Base-by-base conservation (phyloP, 2,329 filamentous ascomycete genomes). In the Chrysoporthe deuterocubensis region DNA sequence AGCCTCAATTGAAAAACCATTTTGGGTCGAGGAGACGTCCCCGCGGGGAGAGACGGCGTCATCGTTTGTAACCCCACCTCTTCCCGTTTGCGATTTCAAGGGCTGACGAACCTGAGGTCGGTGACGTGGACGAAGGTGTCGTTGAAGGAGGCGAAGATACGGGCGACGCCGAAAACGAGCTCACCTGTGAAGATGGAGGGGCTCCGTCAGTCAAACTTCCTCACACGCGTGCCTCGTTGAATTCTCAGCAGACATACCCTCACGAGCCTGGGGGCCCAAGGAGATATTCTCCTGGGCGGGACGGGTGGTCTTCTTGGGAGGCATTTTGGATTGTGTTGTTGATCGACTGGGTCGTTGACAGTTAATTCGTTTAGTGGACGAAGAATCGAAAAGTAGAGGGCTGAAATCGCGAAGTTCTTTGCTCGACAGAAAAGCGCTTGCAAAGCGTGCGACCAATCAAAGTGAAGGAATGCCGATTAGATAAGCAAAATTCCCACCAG, bases 61-160 rank as follows among this genome's bases (percentile, higher is more conserved):
- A 7, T 64, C n/a, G 52, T 16, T 34, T 56, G 18, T 4, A 46
- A 21, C 2, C n/a, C 46, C 37, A 69, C 67, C 56, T 50, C 42
- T 63, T 56, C 54, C 59, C 56, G 54, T 67, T 64, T 65, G 65
- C 65, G 59, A 67, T 67, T 73, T 73, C 59, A 71, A 69, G 63
- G 70, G 70, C 64, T 68, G 78, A 88, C 89, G 82, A 84, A 94
- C 91, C 87, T 90, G 83, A 99, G 93, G 97, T 98, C 96, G 87
- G 96, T 99, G 82, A 99, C 93, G 87, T 99, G 96, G 82, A 99
- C 96, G 87, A 94, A 94, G 81, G 91, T 94, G 80, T 94, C 92
- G 86, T 94, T 94, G 89, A 94, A 94, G 74, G 93, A 97, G 79
- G 94, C 94, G 85, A 97, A 96, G 88, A 97, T 97, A 83, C 94